Conservation (phyloP, 148 eudicot species). For the Spergularia marina region DNA sequence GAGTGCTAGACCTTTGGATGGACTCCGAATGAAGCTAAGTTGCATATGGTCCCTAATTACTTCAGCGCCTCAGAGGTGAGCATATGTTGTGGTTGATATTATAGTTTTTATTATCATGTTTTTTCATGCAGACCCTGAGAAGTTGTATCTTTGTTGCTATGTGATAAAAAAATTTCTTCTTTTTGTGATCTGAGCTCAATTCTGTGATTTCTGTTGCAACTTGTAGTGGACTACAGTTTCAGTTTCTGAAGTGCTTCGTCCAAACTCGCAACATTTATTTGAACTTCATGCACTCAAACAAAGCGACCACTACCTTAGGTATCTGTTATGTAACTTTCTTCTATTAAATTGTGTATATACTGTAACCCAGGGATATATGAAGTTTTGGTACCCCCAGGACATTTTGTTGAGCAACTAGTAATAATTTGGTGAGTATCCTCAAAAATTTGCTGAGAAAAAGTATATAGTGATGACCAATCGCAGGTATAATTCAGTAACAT, state of each 20-base stretch:
- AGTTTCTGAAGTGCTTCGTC: conserved; percentile 76
- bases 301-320: conserved; percentile 59
- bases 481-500: too few species aligned
- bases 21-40: conserved; percentile 78
- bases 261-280: conserved; percentile 84
- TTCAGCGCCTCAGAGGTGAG: conserved; percentile 84
- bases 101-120: not conserved
- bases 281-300: conserved; percentile 91
- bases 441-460: too few species aligned
- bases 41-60: conserved; percentile 86
- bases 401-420: too few species aligned
- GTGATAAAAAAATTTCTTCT: not conserved
- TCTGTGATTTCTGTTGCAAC: conserved; percentile 18
- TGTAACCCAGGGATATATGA: too few species aligned
- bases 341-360: not conserved
- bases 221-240: conserved; percentile 72
- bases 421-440: too few species aligned
- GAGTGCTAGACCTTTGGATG: conserved; percentile 72
- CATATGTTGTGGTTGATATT: not conserved
- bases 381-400: too few species aligned
- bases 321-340: conserved; percentile 32
- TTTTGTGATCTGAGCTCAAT: not conserved
- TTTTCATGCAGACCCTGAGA: not conserved
- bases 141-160: not conserved
- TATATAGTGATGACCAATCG: too few species aligned